Percentiles rank a stretch among this genome's conserved stretches.
phyloP scores from a whole-genome alignment of 352 stramenopile species.

The Achlya hypogyna region DNA sequence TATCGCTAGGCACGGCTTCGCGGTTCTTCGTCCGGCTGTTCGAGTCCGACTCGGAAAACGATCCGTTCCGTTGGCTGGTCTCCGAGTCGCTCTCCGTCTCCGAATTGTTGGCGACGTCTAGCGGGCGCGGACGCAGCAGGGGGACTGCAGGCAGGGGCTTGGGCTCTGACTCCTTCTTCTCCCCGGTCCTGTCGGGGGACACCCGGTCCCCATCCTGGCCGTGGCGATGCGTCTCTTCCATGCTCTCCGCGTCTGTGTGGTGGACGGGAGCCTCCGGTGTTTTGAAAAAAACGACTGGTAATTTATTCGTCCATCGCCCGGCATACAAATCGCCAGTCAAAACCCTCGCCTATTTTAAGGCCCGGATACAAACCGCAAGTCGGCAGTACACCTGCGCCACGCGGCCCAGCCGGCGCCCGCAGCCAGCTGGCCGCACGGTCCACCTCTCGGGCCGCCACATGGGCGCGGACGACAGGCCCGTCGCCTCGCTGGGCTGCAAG shows the following conservation, averaged over 20 bases:
- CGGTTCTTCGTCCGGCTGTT: neutral
- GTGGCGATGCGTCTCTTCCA: neutral
- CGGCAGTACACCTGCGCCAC: neutral
- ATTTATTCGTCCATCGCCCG: no score
- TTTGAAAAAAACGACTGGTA: no score
- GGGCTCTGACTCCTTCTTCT: neutral
- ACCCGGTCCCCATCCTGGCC: neutral
- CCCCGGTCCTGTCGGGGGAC: neutral
- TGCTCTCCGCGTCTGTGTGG: no score
- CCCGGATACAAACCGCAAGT: neutral
- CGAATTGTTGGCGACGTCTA: neutral
- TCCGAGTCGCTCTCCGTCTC: neutral
- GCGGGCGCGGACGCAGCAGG: neutral
- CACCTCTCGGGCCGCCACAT: neutral
- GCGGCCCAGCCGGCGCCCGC: neutral
- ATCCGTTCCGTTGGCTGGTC: neutral
- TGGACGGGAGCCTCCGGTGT: no score
- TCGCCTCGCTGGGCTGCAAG: no score
- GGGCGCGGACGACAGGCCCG: neutral
- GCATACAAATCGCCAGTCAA: no score
- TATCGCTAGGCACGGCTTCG: neutral
- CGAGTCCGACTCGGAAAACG: neutral
- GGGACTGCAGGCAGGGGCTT: neutral
- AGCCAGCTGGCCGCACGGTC: neutral
- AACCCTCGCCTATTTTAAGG: no score